Base-by-base conservation (phyloP, 345 rosid genomes). In the Gossypium australe region DNA sequence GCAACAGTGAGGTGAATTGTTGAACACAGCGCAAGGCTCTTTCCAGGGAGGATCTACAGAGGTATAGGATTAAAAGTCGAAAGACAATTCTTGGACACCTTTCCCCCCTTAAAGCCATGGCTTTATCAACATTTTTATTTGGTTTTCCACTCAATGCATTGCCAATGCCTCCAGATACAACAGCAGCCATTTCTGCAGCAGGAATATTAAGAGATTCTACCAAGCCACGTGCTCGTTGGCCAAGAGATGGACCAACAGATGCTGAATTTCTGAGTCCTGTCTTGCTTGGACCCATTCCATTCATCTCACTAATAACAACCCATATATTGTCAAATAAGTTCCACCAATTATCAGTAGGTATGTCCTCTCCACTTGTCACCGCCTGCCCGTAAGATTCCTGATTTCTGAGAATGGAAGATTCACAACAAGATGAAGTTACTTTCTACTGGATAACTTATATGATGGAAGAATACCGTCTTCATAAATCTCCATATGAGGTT, bases 101-200 rank as follows among this genome's bases (percentile, higher is more conserved):
- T 75, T 94, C 97, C 51, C 95, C 97, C 78, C 98, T 88, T 82
- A 94, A 85, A 73, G 89, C 89, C 97, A 94, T 92, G 22, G 98
- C 98, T 85, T 89, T 94, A 78, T 94, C 98, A 72, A 86, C 87
- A 59, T 59, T 88, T 89, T 89, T 92, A 83, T 81, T 87, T 62
- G 89, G 84, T 78, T 89, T 94, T 80, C 93, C 92, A 84, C 91
- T 87, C 81, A 90, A 83, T 47, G 97, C 98, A 90, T 85, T 90
- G 75, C 97, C 86, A 78, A 94, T 90, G 68, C 98, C 98, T 81
- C 97, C 98, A 22, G 98, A 89, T n/a, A 91, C 98, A 84, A 94
- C 98, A 22, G 98, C 98, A 68, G 98, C 98, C 98, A 94, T 94
- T 81, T 94, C 98, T 67, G 97, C 97, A 64, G 97, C 97, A 43